Evolutionary conservation across 441 rosid genomes (phyloP).

Genomic region (Euphorbia neoarborescens): DNA sequence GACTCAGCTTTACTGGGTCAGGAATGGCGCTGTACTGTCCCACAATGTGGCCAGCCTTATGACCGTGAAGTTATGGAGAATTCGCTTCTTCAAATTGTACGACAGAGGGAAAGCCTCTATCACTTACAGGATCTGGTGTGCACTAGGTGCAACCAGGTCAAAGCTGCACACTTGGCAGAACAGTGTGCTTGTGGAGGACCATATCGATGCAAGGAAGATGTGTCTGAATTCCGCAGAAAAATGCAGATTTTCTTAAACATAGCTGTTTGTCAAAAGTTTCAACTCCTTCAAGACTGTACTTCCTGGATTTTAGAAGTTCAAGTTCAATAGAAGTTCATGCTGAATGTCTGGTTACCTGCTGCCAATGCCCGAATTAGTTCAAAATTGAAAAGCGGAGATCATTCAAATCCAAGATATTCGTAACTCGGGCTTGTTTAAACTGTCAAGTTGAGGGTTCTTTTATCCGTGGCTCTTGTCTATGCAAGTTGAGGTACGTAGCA

Average conservation of each 20-base stretch:
- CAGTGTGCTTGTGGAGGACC: conserved; percentile 82
- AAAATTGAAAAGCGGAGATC: background rate
- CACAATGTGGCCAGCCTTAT: conserved; percentile 85
- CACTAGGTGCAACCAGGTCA: conserved; percentile 77
- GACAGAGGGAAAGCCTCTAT: conserved; percentile 71
- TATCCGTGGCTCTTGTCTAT: background rate
- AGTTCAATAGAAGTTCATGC: conserved; percentile 16
- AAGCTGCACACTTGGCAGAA: conserved; percentile 77
- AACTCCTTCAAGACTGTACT: conserved; percentile 52
- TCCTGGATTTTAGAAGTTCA: conserved; percentile 55
- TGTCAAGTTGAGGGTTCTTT: too few species aligned
- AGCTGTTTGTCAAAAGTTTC: conserved; percentile 59
- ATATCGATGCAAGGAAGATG: conserved; percentile 64
- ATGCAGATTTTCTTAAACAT: conserved; percentile 73
- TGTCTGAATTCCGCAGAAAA: conserved; percentile 48
- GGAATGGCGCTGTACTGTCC: conserved; percentile 80
- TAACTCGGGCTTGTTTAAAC: background rate
- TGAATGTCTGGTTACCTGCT: background rate
- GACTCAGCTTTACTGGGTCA: conserved; percentile 55
- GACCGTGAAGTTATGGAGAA: conserved; percentile 75
- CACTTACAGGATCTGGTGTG: conserved; percentile 87
- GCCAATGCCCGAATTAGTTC: background rate
- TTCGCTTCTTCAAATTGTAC: conserved; percentile 71
- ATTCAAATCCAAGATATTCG: background rate
- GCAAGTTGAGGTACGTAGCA: background rate